Base-by-base conservation (phyloP, 345 rosid genomes). In the Lumnitzera racemosa region DNA sequence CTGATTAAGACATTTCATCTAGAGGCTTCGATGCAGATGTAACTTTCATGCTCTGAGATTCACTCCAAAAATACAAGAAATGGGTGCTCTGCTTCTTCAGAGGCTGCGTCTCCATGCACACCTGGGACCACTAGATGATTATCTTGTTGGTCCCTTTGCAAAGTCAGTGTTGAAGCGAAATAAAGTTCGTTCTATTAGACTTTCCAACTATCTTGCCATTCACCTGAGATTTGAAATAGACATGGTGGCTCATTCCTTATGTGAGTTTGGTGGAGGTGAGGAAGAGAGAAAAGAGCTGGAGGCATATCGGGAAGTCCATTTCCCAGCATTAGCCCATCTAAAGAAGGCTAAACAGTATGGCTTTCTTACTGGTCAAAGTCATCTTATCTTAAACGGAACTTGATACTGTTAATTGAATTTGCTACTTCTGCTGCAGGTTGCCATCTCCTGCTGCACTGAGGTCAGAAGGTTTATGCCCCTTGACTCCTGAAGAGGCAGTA, bases 1-100 rank as follows among this genome's bases (percentile, higher is more conserved):
- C 81, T 78, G 70, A 77, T 72, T 61, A 54, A 54, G 59, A 65
- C 58, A 73, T 69, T 68, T 66, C 77, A 66, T 80, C 83, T 88
- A 90, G 99, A 84, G 96, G 61, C 82, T 90, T 79, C 95, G 97
- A 61, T 90, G 99, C 81, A 88, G 96, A 83, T 94, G 97, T 72
- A 94, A 94, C 59, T 94, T 90, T 71, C 97, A 90, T 2, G 95
- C 97, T 0, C 74, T 94, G 56, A 80, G 70, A 54, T 94, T 88
- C 65, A 72, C 75, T 70, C 87, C 95, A 16, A 90, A 83, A 77
- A 81, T 94, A 70, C 96, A 94, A 88, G 83, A 88, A 78, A 76
- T 88, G 0, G 95, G 83, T 46, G 84, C 95, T 51, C 64, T 86
- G 69, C 89, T 94, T 9, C 87, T 94, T 24, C 75, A 72, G 70